Percentiles rank a stretch among this genome's conserved stretches.
phyloP scores from a whole-genome alignment of 257 asterid genomes.

The Linaria vulgaris region DNA sequence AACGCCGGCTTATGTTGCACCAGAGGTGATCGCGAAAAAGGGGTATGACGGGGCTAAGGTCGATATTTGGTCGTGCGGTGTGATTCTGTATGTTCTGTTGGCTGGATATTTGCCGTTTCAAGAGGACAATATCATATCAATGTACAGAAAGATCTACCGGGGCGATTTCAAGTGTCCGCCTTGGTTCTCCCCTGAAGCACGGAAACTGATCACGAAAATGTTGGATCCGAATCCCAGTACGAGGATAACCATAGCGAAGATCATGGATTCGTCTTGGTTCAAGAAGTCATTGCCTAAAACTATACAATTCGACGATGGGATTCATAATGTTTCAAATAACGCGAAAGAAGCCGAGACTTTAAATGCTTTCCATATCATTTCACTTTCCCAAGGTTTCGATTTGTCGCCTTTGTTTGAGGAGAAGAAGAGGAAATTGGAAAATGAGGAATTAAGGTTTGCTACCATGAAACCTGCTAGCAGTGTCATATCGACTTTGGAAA shows the following conservation, averaged over 20 bases:
- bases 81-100: constrained; percentile 24
- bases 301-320: constrained; percentile 8
- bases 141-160: constrained; percentile 30
- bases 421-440: neutral
- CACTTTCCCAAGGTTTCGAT: constrained; percentile 7
- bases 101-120: constrained; percentile 31
- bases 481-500: constrained; percentile 42
- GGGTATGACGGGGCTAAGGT: constrained; percentile 37
- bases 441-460: constrained; percentile 8
- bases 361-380: constrained; percentile 3
- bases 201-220: constrained; percentile 29
- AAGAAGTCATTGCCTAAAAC: constrained; percentile 36
- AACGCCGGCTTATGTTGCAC: constrained; percentile 17
- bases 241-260: constrained; percentile 28
- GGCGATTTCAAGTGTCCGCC: constrained; percentile 33
- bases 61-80: constrained; percentile 38
- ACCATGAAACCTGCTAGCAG: constrained; percentile 27
- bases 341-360: constrained; percentile 4
- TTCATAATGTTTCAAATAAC: constrained; percentile 11
- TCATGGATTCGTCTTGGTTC: constrained; percentile 41
- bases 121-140: constrained; percentile 27
- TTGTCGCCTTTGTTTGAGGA: constrained; percentile 43
- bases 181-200: constrained; percentile 29
- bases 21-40: constrained; percentile 21
- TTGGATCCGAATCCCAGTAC: constrained; percentile 33